Evolutionary conservation across 345 rosid species (phyloP).

Genomic region (Citrus mangshanensis): DNA sequence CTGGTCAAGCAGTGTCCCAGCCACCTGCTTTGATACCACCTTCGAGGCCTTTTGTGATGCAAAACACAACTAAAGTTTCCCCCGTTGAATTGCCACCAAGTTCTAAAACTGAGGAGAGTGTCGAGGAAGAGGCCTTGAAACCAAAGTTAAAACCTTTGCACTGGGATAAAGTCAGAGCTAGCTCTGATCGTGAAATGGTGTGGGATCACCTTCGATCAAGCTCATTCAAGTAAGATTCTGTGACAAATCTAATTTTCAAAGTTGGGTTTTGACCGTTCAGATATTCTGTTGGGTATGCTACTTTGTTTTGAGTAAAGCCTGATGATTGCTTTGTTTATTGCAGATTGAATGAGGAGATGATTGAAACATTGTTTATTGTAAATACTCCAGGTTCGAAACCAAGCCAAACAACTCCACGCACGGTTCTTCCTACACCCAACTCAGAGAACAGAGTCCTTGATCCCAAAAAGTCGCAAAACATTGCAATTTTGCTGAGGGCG

Average conservation of each 20-base stretch:
- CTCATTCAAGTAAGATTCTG: slow-evolving; percentile 64
- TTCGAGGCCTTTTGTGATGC: slow-evolving; percentile 62
- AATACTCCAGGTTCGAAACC: slow-evolving; percentile 56
- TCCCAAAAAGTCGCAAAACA: slow-evolving; percentile 95
- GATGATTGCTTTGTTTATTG: slow-evolving; percentile 15
- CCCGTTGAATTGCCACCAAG: slow-evolving; percentile 41
- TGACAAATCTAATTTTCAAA: neutral
- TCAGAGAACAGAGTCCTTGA: slow-evolving; percentile 87
- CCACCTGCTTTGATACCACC: slow-evolving; percentile 65
- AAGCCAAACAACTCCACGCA: slow-evolving; percentile 52
- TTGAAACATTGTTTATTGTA: slow-evolving; percentile 72
- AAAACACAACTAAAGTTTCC: slow-evolving; percentile 31
- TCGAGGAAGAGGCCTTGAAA: slow-evolving; percentile 48
- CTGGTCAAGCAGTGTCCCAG: slow-evolving; percentile 37
- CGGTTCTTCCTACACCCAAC: slow-evolving; percentile 48
- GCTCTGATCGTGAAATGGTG: slow-evolving; percentile 97
- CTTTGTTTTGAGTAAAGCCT: neutral
- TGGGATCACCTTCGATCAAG: slow-evolving; percentile 84
- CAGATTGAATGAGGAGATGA: slow-evolving; percentile 94
- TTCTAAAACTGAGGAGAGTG: slow-evolving; percentile 28
- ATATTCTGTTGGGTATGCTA: neutral
- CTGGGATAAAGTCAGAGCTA: slow-evolving; percentile 97
- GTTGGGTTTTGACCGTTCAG: neutral
- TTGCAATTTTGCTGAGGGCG: slow-evolving; percentile 85
- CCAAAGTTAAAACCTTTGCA: slow-evolving; percentile 84